A percentile compares a stretch with the other conserved stretches of the same genome.
Evolutionary conservation across 2,329 filamentous ascomycete species (phyloP).

Genomic region (Claviceps capensis): DNA sequence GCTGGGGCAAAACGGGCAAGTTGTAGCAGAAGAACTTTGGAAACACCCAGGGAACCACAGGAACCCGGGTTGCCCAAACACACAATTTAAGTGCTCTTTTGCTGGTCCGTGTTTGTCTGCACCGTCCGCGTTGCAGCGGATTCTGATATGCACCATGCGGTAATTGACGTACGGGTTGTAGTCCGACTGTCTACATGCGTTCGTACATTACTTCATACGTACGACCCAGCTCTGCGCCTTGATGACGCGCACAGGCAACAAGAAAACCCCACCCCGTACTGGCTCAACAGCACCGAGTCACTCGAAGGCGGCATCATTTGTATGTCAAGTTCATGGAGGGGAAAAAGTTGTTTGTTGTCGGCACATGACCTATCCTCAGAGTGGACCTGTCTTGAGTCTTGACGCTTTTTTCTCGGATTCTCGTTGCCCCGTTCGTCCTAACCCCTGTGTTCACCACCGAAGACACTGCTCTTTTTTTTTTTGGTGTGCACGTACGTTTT

Average conservation of each 20-base stretch:
- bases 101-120: not conserved
- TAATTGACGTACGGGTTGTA: not conserved
- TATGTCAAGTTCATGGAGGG: no score
- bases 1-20: not conserved
- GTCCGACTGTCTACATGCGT: not conserved
- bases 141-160: not conserved
- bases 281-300: no score
- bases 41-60: not conserved
- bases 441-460: conserved; percentile 1
- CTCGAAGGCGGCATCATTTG: no score
- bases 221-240: not conserved
- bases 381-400: not conserved
- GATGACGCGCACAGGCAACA: not conserved
- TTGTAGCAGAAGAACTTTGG: not conserved
- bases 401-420: not conserved
- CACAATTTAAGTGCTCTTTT: not conserved
- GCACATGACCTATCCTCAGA: not conserved
- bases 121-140: not conserved
- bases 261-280: not conserved
- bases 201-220: not conserved
- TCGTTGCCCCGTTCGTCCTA: not conserved
- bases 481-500: not conserved
- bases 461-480: not conserved
- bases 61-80: not conserved
- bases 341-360: not conserved